Percentiles rank a stretch among this genome's conserved stretches.
Conservation (phyloP, 768 basidiomycete species). For the Tulasnella sp. region DNA sequence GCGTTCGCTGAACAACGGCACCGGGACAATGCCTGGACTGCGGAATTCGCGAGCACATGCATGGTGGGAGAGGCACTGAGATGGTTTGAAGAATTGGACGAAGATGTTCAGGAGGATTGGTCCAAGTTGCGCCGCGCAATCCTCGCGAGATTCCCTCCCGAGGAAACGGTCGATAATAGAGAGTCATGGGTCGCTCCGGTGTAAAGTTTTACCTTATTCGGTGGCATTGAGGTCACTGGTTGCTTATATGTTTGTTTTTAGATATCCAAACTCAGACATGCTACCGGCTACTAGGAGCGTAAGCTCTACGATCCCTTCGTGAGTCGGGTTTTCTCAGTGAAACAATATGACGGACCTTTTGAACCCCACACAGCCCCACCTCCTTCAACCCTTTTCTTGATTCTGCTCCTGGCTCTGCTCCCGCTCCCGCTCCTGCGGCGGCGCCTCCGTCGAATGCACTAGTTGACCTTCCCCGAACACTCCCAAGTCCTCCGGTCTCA, state of each 20-base stretch:
- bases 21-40: not conserved
- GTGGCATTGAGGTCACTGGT: not conserved
- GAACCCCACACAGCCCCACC: not conserved
- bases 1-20: constrained; percentile 5
- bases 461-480: not conserved
- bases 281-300: not conserved
- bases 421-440: not conserved
- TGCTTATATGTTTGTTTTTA: not conserved
- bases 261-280: not conserved
- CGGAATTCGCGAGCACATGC: constrained; percentile 4
- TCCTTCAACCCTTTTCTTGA: not conserved
- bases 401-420: not conserved
- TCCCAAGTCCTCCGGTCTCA: not conserved
- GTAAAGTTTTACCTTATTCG: not conserved
- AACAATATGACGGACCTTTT: not conserved
- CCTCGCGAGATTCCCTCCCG: not conserved
- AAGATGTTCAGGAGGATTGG: constrained; percentile 11
- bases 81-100: constrained; percentile 11
- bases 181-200: not conserved
- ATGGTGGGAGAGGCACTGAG: constrained; percentile 1
- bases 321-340: not conserved
- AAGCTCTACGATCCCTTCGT: not conserved
- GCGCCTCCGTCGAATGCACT: not conserved
- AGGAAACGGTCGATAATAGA: not conserved
- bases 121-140: not conserved